phyloP scores from a whole-genome alignment of 345 rosid species.

The Turnera subulata region DNA sequence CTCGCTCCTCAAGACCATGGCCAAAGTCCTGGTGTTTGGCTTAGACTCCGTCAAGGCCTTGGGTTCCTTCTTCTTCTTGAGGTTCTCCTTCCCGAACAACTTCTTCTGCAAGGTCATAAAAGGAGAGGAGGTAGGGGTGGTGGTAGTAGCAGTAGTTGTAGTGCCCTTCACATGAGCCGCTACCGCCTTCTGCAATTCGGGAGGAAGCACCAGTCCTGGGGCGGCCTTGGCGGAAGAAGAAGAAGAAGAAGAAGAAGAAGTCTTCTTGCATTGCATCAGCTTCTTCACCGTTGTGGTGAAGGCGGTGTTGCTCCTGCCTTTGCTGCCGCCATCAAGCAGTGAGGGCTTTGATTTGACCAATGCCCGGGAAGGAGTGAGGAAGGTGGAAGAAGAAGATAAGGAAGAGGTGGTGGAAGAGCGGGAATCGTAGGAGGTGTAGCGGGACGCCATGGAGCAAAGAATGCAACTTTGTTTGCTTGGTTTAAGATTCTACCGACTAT shows the following conservation, averaged over 20 bases:
- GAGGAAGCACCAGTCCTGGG: slow-evolving; percentile 44
- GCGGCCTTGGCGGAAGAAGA: slow-evolving; percentile 28
- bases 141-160: slow-evolving; percentile 43
- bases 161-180: slow-evolving; percentile 70
- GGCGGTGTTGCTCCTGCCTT: slow-evolving; percentile 29
- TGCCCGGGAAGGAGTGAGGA: slow-evolving; percentile 22
- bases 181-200: slow-evolving; percentile 31
- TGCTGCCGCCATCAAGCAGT: background rate
- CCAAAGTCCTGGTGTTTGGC: slow-evolving; percentile 59
- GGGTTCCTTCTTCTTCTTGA: slow-evolving; percentile 45
- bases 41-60: slow-evolving; percentile 75
- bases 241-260: background rate
- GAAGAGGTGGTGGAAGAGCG: slow-evolving; percentile 56
- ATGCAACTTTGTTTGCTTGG: too few species aligned
- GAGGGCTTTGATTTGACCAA: slow-evolving; percentile 46
- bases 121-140: too few species aligned
- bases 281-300: slow-evolving; percentile 63
- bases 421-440: slow-evolving; percentile 72
- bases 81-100: slow-evolving; percentile 58
- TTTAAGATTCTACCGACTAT: too few species aligned
- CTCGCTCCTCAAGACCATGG: slow-evolving; percentile 87
- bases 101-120: slow-evolving; percentile 67
- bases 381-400: background rate
- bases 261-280: slow-evolving; percentile 52
- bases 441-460: slow-evolving; percentile 63